These are phyloP conservation scores for Chytriomyces sp. DNA, from an alignment of 192 early-diverging fungal species.

Conservation along the genomic window DNA sequence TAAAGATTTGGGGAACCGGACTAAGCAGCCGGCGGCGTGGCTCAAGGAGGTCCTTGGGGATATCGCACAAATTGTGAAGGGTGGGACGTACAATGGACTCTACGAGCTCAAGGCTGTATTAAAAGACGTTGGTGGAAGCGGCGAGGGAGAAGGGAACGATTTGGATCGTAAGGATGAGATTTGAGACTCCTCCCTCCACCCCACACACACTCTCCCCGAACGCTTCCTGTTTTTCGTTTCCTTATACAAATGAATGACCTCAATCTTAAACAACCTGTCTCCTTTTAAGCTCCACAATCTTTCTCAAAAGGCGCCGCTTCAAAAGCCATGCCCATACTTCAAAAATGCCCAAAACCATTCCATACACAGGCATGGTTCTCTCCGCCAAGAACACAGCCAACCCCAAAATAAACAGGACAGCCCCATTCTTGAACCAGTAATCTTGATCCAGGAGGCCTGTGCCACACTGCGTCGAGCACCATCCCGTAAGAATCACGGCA, in stretches of 20 bases:
- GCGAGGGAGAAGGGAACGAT: not conserved
- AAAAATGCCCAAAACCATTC: slow-evolving; percentile 2
- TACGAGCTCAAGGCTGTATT: slow-evolving; percentile 85
- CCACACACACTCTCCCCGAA: too few relatives aligned
- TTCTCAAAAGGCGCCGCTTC: not conserved
- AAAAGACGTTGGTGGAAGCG: not conserved
- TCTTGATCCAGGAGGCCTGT: slow-evolving; percentile 15
- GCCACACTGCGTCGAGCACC: slow-evolving; percentile 13
- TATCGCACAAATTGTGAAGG: slow-evolving; percentile 78
- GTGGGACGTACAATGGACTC: slow-evolving; percentile 74
- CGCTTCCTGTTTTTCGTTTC: not conserved
- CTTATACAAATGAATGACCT: not conserved
- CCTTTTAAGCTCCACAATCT: slow-evolving; percentile 26
- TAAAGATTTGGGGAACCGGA: slow-evolving; percentile 80
- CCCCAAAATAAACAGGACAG: not conserved
- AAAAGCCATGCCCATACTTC: slow-evolving; percentile 15
- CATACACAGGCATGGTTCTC: slow-evolving; percentile 23
- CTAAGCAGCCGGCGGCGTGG: slow-evolving; percentile 77
- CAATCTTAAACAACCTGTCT: not conserved
- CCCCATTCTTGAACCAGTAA: slow-evolving; percentile 26
- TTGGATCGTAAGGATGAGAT: too few relatives aligned
- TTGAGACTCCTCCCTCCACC: too few relatives aligned
- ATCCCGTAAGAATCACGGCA: slow-evolving; percentile 9
- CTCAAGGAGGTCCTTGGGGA: slow-evolving; percentile 83
- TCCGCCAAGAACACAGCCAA: slow-evolving; percentile 24